These are phyloP conservation scores for Protea cynaroides DNA, from an alignment of 164 flowering plant species.

Conservation along the genomic window DNA sequence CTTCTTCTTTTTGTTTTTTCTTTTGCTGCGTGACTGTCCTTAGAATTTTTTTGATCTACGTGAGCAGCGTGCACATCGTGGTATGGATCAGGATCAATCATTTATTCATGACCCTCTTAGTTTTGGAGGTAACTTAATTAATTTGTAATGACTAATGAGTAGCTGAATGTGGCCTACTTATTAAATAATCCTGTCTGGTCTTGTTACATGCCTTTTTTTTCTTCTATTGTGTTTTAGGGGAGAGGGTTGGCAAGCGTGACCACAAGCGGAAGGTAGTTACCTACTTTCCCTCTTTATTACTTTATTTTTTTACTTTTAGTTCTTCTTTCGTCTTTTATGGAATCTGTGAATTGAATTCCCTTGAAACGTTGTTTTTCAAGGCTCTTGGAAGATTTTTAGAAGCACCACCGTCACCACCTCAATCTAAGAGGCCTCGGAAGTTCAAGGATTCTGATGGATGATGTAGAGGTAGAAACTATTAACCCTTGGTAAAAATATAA, in stretches of 20 bases:
- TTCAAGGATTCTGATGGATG: constrained; percentile 60
- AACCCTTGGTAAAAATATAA: too few species aligned
- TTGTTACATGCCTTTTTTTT: not conserved
- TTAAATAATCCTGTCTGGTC: not conserved
- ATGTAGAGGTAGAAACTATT: constrained; percentile 1
- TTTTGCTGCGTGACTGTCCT: too few species aligned
- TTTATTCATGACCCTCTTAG: constrained; percentile 54
- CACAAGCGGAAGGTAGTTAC: constrained; percentile 78
- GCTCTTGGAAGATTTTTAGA: constrained; percentile 72
- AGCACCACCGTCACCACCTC: constrained; percentile 77
- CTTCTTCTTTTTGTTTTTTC: too few species aligned
- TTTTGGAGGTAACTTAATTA: constrained; percentile 60
- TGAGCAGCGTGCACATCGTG: constrained; percentile 41
- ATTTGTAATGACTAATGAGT: not conserved
- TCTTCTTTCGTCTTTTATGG: not conserved
- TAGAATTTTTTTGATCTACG: not conserved
- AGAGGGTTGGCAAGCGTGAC: constrained; percentile 66
- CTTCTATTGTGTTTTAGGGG: constrained; percentile 45
- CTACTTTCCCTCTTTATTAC: not conserved
- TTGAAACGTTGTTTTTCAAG: constrained; percentile 29
- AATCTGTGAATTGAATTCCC: not conserved
- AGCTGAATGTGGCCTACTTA: not conserved
- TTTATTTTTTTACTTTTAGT: not conserved
- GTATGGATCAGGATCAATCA: constrained; percentile 62
- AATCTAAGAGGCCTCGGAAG: constrained; percentile 72